Percentiles rank a stretch among this genome's conserved stretches.
These are phyloP conservation scores for Ogataea siamensis DNA, from an alignment of 805 yeast genomes.

Conservation along the genomic window DNA sequence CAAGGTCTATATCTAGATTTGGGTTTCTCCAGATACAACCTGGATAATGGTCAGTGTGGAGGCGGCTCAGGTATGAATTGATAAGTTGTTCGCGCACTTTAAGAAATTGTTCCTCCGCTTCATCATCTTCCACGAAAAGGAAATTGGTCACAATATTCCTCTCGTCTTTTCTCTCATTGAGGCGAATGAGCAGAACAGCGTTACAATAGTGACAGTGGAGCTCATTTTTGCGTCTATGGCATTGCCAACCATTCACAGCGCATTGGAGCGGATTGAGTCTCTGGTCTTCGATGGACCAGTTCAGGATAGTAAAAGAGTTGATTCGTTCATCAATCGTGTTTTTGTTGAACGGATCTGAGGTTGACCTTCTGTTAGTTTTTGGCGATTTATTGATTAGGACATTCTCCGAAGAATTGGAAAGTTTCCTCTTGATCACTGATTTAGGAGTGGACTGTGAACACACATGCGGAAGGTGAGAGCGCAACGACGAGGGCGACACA, in stretches of 20 bases:
- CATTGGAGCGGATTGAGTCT: constrained; percentile 46
- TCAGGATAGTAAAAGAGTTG: constrained; percentile 41
- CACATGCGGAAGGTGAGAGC: constrained; percentile 21
- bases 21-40: constrained; percentile 27
- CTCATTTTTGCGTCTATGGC: constrained; percentile 34
- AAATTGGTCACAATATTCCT: constrained; percentile 14
- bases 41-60: constrained; percentile 30
- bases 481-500: constrained; percentile 11
- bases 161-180: constrained; percentile 21
- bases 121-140: constrained; percentile 23
- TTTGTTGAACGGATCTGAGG: constrained; percentile 26
- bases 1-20: constrained; percentile 15
- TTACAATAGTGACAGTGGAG: constrained; percentile 36
- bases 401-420: constrained; percentile 23
- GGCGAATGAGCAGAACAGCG: constrained; percentile 29
- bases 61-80: constrained; percentile 25
- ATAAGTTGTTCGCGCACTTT: constrained; percentile 24
- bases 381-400: constrained; percentile 5
- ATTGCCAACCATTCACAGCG: constrained; percentile 54
- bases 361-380: constrained; percentile 1
- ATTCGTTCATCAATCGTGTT: constrained; percentile 40
- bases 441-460: constrained; percentile 11
- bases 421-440: constrained; percentile 22
- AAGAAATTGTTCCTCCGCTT: constrained; percentile 21
- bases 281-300: constrained; percentile 42